A percentile compares a stretch with the other conserved stretches of the same genome.
phyloP scores from a whole-genome alignment of 1,284 basidiomycete species.

The Mixia osmundae region DNA sequence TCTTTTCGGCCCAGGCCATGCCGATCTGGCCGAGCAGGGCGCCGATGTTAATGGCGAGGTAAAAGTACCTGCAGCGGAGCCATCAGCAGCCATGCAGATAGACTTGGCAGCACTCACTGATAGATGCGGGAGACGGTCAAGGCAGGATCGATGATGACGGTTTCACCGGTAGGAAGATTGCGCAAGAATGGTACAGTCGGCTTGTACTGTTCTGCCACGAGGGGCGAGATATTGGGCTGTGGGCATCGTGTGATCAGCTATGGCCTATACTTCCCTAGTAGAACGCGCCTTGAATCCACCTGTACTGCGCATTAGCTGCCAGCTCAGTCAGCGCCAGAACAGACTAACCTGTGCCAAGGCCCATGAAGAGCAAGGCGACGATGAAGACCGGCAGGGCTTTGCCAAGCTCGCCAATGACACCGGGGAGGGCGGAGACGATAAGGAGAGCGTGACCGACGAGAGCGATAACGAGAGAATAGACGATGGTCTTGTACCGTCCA shows the following conservation, averaged over 20 bases:
- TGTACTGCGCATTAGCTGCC: constrained; percentile 34
- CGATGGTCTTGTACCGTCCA: constrained; percentile 28
- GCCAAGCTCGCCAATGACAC: constrained; percentile 35
- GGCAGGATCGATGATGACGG: constrained; percentile 56
- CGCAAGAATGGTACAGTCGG: constrained; percentile 22
- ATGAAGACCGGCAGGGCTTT: constrained; percentile 19
- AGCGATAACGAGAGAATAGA: constrained; percentile 21
- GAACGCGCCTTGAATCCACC: constrained; percentile 45
- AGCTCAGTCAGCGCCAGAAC: constrained; percentile 2
- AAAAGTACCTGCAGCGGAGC: constrained; percentile 31
- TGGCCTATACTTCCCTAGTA: too few species aligned
- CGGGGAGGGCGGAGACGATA: constrained; percentile 43
- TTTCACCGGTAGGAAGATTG: constrained; percentile 37
- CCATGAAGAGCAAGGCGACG: constrained; percentile 27
- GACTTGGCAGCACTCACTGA: too few species aligned
- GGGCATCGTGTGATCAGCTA: too few species aligned
- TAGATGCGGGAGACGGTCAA: constrained; percentile 34
- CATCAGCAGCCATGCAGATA: neutral
- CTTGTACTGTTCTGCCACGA: constrained; percentile 56
- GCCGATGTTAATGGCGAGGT: constrained; percentile 48
- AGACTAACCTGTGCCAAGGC: constrained; percentile 12
- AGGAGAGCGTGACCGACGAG: constrained; percentile 40
- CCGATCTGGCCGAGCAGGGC: constrained; percentile 31
- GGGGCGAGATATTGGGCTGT: constrained; percentile 33
- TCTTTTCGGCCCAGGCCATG: too few species aligned